A percentile compares a stretch with the other conserved stretches of the same genome.
phyloP scores from a whole-genome alignment of 768 basidiomycete species.

The Boletus insuetus region DNA sequence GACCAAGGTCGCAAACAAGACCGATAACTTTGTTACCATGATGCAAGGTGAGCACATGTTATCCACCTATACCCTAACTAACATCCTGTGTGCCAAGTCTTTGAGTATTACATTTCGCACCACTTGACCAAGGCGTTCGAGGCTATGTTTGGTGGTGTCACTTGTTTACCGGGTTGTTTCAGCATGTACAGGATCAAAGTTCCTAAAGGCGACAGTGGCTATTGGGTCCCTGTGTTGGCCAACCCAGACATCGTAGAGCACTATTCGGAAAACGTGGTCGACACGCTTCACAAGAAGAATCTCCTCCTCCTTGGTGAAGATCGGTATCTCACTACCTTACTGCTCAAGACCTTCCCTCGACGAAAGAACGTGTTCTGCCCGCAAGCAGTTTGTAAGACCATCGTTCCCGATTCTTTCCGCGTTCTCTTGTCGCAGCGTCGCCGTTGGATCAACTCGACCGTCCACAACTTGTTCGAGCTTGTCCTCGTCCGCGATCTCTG shows the following conservation, averaged over 20 bases:
- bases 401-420: constrained; percentile 95
- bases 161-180: constrained; percentile 99
- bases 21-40: constrained; percentile 98
- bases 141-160: constrained; percentile 99
- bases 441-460: constrained; percentile 99
- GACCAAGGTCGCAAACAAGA: constrained; percentile 99
- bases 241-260: constrained; percentile 99
- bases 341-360: constrained; percentile 99
- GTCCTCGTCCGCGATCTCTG: constrained; percentile 96
- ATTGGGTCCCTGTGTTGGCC: constrained; percentile 98
- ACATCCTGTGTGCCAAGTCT: constrained; percentile 53
- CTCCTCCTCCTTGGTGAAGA: constrained; percentile 95
- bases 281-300: constrained; percentile 99
- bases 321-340: constrained; percentile 96
- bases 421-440: constrained; percentile 94
- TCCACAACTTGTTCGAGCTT: constrained; percentile 96
- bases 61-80: constrained; percentile 3
- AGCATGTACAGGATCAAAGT: constrained; percentile 99
- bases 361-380: constrained; percentile 99
- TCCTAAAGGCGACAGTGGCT: constrained; percentile 92
- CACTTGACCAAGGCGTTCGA: constrained; percentile 99
- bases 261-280: constrained; percentile 99
- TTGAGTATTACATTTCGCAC: constrained; percentile 99
- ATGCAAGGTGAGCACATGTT: constrained; percentile 79
- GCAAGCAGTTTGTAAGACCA: constrained; percentile 97